Conservation (phyloP, 2,329 filamentous ascomycete genomes). For the Penicillium occitanis region DNA sequence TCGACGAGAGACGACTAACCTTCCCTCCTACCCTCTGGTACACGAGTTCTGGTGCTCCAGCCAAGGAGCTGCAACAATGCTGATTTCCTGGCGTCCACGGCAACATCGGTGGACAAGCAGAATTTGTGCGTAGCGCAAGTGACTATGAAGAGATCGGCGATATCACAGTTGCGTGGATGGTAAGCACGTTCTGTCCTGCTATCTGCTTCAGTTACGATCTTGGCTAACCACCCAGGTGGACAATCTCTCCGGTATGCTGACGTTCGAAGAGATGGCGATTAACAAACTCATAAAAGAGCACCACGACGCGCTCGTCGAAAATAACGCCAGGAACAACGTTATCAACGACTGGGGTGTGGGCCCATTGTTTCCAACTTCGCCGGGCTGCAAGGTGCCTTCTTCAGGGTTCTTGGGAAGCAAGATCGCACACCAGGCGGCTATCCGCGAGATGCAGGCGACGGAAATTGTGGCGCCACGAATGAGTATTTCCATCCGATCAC, state of each 20-base stretch:
- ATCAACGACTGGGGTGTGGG: constrained; percentile 2
- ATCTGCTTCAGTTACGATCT: background rate
- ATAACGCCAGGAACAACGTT: background rate
- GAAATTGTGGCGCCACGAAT: background rate
- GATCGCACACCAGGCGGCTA: background rate
- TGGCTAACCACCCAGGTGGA: background rate
- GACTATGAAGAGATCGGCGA: constrained; percentile 43
- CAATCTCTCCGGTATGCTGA: constrained; percentile 8
- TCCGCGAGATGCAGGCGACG: background rate
- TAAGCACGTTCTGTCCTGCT: constrained; percentile 24
- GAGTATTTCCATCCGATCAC: constrained; percentile 10
- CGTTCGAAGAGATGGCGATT: background rate
- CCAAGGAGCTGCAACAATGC: constrained; percentile 43
- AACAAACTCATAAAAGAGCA: background rate
- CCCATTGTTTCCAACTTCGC: constrained; percentile 7
- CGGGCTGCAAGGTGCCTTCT: constrained; percentile 2
- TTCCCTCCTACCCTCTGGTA: constrained; percentile 34
- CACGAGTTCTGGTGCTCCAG: constrained; percentile 29
- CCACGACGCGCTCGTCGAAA: background rate
- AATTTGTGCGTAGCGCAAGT: constrained; percentile 37
- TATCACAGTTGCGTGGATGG: constrained; percentile 54
- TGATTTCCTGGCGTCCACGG: constrained; percentile 52
- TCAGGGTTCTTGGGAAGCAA: constrained; percentile 5
- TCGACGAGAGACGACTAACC: constrained; percentile 34
- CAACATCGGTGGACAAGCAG: constrained; percentile 51